Base-by-base conservation (phyloP, 768 basidiomycete genomes). In the Pholiota microspora region DNA sequence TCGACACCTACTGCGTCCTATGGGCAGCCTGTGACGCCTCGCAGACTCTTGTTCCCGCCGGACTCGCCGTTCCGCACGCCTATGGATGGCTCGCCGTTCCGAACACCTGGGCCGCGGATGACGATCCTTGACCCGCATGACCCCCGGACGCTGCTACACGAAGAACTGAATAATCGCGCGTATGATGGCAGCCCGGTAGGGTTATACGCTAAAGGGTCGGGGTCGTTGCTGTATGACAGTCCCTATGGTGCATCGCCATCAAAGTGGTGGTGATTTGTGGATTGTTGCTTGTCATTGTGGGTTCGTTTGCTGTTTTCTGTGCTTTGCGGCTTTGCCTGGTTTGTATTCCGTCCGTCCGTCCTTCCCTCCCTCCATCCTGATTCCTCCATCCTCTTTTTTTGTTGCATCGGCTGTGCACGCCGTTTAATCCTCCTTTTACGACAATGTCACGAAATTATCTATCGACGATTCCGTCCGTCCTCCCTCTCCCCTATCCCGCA, bases 121-220 rank as follows among this genome's bases (percentile, higher is more conserved):
- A 7, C 62, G 24, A 74, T 88, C 28, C 83, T 82, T 58, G 89
- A 90, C 64, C 88, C 88, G 27, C 84, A 88, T 58, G 86, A 90
- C 67, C 86, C 88, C 3, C 73, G 79, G 28, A 72, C 79, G 28
- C 62, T 89, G 38, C 71, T 92, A 21, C 86, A 89, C 45, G 90
- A 92, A 46, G 90, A 92, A 54, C 71, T 92, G 51, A 80, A 51
- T 29, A 42, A 77, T 45, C 73, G 84, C 53, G 68, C 83, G 54
- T 72, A 61, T 54, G 74, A 68, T 16, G 64, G 85, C 31, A 89
- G 87, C 62, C 89, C 88, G 0, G 76, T 71, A 0, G 87, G 88
- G 0, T 62, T 89, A 47, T 92, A 82, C 66, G 89, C 84, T 36
- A 78, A 79, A 59, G 77, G 75, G 15, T 73, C 74, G 25, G 77